Conservation (phyloP, 768 basidiomycete genomes). For the Tulasnella sp. region DNA sequence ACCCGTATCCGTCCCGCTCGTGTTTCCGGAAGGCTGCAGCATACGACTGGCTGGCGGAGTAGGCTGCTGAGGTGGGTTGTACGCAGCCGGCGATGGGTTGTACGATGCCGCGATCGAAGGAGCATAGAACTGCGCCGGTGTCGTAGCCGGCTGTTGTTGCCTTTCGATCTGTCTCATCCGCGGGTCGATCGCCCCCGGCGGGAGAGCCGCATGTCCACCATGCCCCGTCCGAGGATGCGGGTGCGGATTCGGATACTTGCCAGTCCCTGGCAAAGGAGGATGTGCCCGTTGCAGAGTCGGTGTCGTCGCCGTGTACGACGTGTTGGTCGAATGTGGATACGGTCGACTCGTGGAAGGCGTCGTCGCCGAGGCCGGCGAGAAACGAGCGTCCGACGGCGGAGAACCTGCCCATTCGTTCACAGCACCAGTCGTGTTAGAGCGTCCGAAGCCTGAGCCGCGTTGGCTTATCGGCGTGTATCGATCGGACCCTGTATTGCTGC, state of each 20-base stretch:
- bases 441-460: background rate
- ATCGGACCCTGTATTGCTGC: background rate
- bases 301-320: background rate
- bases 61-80: background rate
- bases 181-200: slow-evolving; percentile 11
- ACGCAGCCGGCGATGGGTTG: background rate
- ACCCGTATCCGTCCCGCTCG: background rate
- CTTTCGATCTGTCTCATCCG: slow-evolving; percentile 4
- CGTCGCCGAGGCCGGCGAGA: background rate
- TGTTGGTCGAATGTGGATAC: slow-evolving; percentile 1
- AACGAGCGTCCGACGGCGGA: background rate
- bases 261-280: background rate
- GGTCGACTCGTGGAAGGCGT: background rate
- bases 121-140: background rate
- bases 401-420: background rate
- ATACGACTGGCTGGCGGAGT: background rate
- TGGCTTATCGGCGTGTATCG: background rate
- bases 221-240: background rate
- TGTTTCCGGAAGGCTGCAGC: background rate
- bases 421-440: background rate
- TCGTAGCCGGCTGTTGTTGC: background rate
- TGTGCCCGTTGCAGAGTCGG: slow-evolving; percentile 1
- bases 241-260: slow-evolving; percentile 11
- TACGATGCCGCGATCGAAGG: background rate
- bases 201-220: background rate